A percentile compares a stretch with the other conserved stretches of the same genome.
Evolutionary conservation across 257 asterid species (phyloP).

Genomic region (Misopates orontium): DNA sequence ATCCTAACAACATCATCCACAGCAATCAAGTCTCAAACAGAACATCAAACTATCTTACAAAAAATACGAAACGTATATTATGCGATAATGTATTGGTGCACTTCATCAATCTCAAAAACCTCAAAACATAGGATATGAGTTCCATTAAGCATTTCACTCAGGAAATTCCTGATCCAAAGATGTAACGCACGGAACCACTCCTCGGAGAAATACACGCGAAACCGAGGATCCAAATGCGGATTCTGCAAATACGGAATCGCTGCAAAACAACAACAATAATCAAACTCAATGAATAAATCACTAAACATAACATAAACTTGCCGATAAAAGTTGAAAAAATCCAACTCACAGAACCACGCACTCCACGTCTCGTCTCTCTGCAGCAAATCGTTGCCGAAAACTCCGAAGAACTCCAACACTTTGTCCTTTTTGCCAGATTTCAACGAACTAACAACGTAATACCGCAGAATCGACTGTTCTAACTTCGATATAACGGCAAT

Average conservation of each 20-base stretch:
- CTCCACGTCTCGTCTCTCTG: constrained; percentile 72
- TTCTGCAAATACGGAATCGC: constrained; percentile 80
- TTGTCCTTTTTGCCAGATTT: constrained; percentile 71
- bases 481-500: constrained; percentile 50
- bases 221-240: constrained; percentile 80
- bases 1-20: constrained; percentile 14
- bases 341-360: constrained; percentile 81
- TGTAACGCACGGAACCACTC: constrained; percentile 86
- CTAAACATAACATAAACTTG: constrained; percentile 7
- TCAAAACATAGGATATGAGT: constrained; percentile 78
- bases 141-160: constrained; percentile 77
- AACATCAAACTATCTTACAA: no score
- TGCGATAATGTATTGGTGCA: neutral
- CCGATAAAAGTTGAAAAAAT: neutral
- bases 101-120: neutral
- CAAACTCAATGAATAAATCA: constrained; percentile 1
- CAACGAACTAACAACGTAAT: constrained; percentile 68
- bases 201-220: constrained; percentile 75
- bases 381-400: constrained; percentile 66
- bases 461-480: constrained; percentile 65
- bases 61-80: neutral
- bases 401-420: constrained; percentile 69
- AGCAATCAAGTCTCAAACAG: constrained; percentile 8
- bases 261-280: constrained; percentile 42
- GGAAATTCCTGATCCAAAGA: constrained; percentile 71